phyloP scores from a whole-genome alignment of 2,329 filamentous ascomycete genomes.

The Coniella lustricola region DNA sequence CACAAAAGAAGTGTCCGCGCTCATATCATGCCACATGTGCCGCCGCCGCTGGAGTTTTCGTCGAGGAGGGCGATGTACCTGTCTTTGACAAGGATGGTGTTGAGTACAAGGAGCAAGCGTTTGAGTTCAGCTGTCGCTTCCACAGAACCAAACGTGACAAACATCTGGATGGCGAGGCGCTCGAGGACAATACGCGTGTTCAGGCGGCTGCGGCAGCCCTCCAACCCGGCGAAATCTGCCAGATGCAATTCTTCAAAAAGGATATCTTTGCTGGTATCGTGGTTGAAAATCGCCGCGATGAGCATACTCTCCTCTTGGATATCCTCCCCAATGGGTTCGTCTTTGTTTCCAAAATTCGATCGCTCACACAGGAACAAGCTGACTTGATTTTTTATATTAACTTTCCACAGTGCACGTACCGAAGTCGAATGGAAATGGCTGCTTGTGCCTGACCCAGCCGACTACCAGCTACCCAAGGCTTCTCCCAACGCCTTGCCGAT shows the following conservation, averaged over 20 bases:
- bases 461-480: constrained; percentile 67
- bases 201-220: constrained; percentile 61
- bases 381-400: constrained; percentile 35
- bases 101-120: constrained; percentile 86
- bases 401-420: constrained; percentile 53
- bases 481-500: constrained; percentile 66
- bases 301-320: constrained; percentile 72
- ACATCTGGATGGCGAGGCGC: constrained; percentile 58
- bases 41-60: constrained; percentile 81
- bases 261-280: constrained; percentile 90
- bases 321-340: constrained; percentile 78
- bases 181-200: constrained; percentile 66
- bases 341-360: background rate
- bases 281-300: constrained; percentile 70
- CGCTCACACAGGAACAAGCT: background rate
- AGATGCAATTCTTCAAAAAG: constrained; percentile 75
- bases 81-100: constrained; percentile 86
- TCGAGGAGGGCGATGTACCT: constrained; percentile 79
- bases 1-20: constrained; percentile 84
- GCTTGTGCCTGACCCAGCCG: constrained; percentile 61
- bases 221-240: constrained; percentile 68
- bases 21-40: constrained; percentile 96
- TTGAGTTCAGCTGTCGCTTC: constrained; percentile 91
- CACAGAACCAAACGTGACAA: constrained; percentile 83
- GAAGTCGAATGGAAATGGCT: constrained; percentile 85